Conservation (phyloP, 1,284 basidiomycete species). For the Cryptococcus deneoformans region DNA sequence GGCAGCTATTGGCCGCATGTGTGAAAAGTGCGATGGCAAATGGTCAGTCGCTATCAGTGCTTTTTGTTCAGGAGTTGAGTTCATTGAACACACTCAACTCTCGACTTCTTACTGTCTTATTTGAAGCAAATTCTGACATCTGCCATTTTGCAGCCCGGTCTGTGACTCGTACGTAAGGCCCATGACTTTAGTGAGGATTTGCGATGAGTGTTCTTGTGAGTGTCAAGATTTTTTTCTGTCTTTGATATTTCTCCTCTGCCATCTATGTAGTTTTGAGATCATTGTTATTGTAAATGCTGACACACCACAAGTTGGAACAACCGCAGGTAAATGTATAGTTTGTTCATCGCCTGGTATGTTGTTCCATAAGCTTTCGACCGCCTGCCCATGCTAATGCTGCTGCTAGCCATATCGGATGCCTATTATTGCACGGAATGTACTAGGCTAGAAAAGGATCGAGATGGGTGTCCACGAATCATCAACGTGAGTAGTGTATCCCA, state of each 20-base stretch:
- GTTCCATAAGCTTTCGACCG: not conserved
- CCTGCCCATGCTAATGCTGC: slow-evolving; percentile 13
- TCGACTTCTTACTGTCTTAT: not conserved
- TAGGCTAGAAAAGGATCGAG: slow-evolving; percentile 91
- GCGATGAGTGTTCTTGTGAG: slow-evolving; percentile 93
- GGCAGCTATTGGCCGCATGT: slow-evolving; percentile 89
- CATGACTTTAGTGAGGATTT: slow-evolving; percentile 95
- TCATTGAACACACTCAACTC: not conserved
- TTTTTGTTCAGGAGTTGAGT: not conserved
- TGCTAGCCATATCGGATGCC: slow-evolving; percentile 86
- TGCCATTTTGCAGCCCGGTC: slow-evolving; percentile 66
- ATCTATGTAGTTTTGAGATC: not conserved
- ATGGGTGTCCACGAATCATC: slow-evolving; percentile 98
- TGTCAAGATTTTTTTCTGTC: not conserved
- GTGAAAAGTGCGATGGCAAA: slow-evolving; percentile 99
- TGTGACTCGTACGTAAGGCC: slow-evolving; percentile 99
- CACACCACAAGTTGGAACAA: slow-evolving; percentile 67
- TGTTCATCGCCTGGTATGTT: slow-evolving; percentile 83
- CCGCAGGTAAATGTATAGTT: slow-evolving; percentile 95
- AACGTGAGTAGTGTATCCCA: slow-evolving; percentile 53
- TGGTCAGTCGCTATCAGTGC: slow-evolving; percentile 60
- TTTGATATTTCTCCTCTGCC: too few species aligned
- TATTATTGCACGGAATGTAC: slow-evolving; percentile 98
- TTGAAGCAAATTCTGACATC: not conserved
- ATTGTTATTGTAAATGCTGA: not conserved